A percentile compares a stretch with the other conserved stretches of the same genome.
Conservation (phyloP, 768 basidiomycete genomes). For the Pilatotrama ljubarskyi region DNA sequence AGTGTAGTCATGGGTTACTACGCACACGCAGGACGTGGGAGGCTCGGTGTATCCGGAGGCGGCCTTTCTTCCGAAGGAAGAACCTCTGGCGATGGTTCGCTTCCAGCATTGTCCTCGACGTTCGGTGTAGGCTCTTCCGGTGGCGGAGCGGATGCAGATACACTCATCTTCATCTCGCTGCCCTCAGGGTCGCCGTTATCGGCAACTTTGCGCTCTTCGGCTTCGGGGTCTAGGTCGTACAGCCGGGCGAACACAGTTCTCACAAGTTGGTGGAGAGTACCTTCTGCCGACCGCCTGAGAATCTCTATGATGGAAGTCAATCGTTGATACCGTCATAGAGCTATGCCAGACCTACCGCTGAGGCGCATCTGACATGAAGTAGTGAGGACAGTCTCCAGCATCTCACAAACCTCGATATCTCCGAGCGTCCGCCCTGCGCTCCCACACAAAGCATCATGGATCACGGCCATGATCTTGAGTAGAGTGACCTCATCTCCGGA, state of each 20-base stretch:
- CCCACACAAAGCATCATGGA: slow-evolving; percentile 78
- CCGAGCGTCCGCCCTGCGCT: slow-evolving; percentile 71
- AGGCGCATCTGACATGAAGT: slow-evolving; percentile 96
- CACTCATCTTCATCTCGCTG: slow-evolving; percentile 62
- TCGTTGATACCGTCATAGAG: neutral
- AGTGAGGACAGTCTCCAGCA: slow-evolving; percentile 95
- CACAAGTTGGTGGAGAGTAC: slow-evolving; percentile 86
- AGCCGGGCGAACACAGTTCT: slow-evolving; percentile 79
- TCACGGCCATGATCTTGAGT: slow-evolving; percentile 86
- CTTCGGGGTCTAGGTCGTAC: slow-evolving; percentile 58
- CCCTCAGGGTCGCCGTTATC: slow-evolving; percentile 49
- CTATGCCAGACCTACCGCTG: slow-evolving; percentile 58
- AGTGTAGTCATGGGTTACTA: neutral
- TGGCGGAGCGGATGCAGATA: slow-evolving; percentile 36
- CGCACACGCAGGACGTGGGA: slow-evolving; percentile 1
- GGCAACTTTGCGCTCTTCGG: slow-evolving; percentile 67
- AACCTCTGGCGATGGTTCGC: neutral
- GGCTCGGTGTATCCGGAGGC: slow-evolving; percentile 27
- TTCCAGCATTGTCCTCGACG: neutral
- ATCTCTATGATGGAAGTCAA: slow-evolving; percentile 56
- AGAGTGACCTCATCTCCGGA: slow-evolving; percentile 98
- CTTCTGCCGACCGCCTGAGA: slow-evolving; percentile 83
- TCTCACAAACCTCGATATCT: slow-evolving; percentile 95
- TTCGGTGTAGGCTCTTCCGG: neutral
- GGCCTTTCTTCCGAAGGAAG: neutral